Evolutionary conservation across 2,329 filamentous ascomycete species (phyloP).

Genomic region (Exophiala oligosperma): DNA sequence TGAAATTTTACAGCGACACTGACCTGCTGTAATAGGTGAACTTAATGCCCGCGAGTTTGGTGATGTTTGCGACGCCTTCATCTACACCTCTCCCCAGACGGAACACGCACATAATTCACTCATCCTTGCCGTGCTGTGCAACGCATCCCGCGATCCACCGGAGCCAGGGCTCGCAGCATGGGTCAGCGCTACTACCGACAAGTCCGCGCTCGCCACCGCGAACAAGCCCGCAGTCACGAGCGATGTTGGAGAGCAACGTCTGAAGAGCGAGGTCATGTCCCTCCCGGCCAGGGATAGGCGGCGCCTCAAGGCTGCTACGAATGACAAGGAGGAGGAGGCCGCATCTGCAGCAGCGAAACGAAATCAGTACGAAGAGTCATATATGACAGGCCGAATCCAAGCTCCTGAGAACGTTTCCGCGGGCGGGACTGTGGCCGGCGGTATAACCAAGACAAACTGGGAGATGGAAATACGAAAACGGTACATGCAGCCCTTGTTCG

Average conservation of each 20-base stretch:
- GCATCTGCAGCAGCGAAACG: constrained; percentile 16
- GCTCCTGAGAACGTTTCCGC: constrained; percentile 57
- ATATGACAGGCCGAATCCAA: constrained; percentile 49
- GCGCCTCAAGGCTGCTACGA: constrained; percentile 49
- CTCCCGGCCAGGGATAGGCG: constrained; percentile 60
- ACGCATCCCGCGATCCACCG: constrained; percentile 60
- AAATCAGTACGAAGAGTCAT: constrained; percentile 43
- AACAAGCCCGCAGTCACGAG: constrained; percentile 52
- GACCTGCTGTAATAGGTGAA: constrained; percentile 44
- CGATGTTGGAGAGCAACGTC: constrained; percentile 62
- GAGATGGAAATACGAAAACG: constrained; percentile 66
- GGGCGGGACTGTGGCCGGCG: constrained; percentile 51
- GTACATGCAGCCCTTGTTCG: constrained; percentile 61
- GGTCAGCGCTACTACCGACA: constrained; percentile 60
- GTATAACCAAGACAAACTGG: constrained; percentile 75
- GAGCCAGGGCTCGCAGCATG: constrained; percentile 63
- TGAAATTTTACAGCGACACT: not conserved
- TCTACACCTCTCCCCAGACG: constrained; percentile 52
- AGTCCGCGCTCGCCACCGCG: constrained; percentile 42
- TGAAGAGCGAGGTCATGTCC: constrained; percentile 66
- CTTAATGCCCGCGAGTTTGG: constrained; percentile 63
- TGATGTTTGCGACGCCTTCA: constrained; percentile 56
- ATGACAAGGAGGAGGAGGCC: constrained; percentile 27
- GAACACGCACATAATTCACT: constrained; percentile 65
- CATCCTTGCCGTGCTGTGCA: constrained; percentile 59